Percentiles rank a stretch among this genome's conserved stretches.
Evolutionary conservation across 169 alveolate species (phyloP).

Genomic region (Plasmodium vivax): DNA sequence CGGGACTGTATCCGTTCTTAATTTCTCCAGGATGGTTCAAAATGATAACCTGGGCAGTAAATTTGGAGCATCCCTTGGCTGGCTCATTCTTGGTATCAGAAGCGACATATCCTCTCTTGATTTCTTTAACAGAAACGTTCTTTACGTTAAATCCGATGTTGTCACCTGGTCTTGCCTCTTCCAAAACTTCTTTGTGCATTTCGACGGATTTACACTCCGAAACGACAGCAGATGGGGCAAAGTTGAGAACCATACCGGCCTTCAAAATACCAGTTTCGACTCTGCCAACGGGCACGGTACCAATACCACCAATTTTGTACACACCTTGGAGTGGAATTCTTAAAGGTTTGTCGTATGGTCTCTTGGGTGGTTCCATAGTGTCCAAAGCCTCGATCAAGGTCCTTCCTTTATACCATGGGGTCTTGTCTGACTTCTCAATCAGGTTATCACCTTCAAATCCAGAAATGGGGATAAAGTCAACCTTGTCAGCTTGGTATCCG

Average conservation of each 20-base stretch:
- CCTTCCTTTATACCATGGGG: constrained; percentile 98
- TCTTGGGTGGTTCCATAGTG: constrained; percentile 96
- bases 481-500: constrained; percentile 97
- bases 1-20: constrained; percentile 98
- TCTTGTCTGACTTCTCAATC: constrained; percentile 95
- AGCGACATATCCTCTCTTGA: constrained; percentile 96
- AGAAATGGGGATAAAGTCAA: constrained; percentile 98
- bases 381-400: constrained; percentile 97
- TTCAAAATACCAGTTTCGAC: constrained; percentile 98
- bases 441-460: constrained; percentile 99
- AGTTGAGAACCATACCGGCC: constrained; percentile 87
- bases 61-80: constrained; percentile 94
- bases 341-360: constrained; percentile 97
- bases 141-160: constrained; percentile 98
- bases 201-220: constrained; percentile 98
- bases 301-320: constrained; percentile 99
- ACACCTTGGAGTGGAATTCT: constrained; percentile 98
- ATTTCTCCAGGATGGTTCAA: constrained; percentile 98
- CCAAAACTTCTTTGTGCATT: constrained; percentile 98
- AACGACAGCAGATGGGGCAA: constrained; percentile 96
- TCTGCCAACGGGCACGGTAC: constrained; percentile 99
- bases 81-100: constrained; percentile 98
- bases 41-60: constrained; percentile 96
- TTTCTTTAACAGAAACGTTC: constrained; percentile 96
- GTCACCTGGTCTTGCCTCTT: constrained; percentile 98